Base-by-base conservation (phyloP, 176 grass and related monocot genomes). In the Paspalum notatum region DNA sequence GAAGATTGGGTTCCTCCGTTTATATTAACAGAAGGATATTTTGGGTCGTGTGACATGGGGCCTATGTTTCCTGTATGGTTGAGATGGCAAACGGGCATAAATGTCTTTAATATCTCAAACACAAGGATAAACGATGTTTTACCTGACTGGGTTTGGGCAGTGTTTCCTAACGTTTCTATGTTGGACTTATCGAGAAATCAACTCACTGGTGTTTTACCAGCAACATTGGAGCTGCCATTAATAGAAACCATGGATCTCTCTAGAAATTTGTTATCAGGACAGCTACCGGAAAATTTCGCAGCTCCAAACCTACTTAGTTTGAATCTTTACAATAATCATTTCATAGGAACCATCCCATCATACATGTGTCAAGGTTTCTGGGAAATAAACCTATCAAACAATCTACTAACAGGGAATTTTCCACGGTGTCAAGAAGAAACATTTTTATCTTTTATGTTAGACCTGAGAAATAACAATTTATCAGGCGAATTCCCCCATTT, bases 401-500 rank as follows among this genome's bases (percentile, higher is more conserved):
- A 87, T 61, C 68, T 58, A 10, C 38, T 87, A 3, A 69, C 42
- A 0, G 80, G 75, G 1, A 25, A 70, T 54, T 14, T 27, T 69
- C 22, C 68, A 53, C 5, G 25, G 12, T 79, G 77, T 51, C 5
- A 0, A 2, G 25, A 40, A 0, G 13, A 4, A 0, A 24, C 1
- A 62, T 15, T 5, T 14, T 13, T 0, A 21, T 24, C 12, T 8
- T 4, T 2, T 1, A 68, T 43, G 37, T 3, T 90, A 2, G 42
- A 82, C 40, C 65, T 64, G 26, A 79, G 41, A 15, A 65, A 56
- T 1, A 93, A 90, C n/a, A 85, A 3, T 2, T 4, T 90, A 0
- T 76, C 73, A 1, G 91, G 88, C 15, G 62, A 90, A 68, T 78
- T 93, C 42, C 85, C 84, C 61, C 57, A 1, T 4, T 71, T 57